These are phyloP conservation scores for Mycena indigotica DNA, from an alignment of 768 basidiomycete species.

Conservation along the genomic window DNA sequence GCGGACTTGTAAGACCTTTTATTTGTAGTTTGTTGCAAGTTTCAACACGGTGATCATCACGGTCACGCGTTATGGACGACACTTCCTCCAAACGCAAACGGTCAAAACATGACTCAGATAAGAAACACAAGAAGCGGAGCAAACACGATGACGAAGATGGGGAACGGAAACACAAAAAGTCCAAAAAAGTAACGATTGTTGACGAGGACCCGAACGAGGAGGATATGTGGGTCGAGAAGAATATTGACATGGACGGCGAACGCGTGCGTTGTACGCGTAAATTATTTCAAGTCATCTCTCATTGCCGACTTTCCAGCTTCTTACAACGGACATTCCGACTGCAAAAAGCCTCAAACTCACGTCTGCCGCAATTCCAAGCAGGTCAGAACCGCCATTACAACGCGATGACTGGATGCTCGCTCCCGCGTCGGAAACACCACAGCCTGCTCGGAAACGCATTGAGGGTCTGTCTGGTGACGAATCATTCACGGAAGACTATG, in stretches of 20 bases:
- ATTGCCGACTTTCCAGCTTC: constrained; percentile 56
- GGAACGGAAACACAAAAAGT: constrained; percentile 32
- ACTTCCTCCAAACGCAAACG: constrained; percentile 33
- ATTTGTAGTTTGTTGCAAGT: background rate
- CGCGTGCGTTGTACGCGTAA: constrained; percentile 50
- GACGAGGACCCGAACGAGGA: constrained; percentile 78
- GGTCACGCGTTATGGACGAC: constrained; percentile 18
- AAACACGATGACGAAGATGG: constrained; percentile 47
- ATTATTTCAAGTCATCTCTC: too few species aligned
- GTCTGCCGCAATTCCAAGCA: constrained; percentile 54
- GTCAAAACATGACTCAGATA: constrained; percentile 40
- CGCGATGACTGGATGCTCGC: constrained; percentile 91
- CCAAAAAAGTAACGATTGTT: constrained; percentile 49
- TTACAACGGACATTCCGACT: constrained; percentile 77
- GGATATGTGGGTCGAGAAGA: constrained; percentile 88
- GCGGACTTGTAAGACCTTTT: background rate
- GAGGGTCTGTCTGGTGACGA: constrained; percentile 40
- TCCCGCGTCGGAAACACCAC: constrained; percentile 34
- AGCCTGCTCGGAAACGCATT: constrained; percentile 27
- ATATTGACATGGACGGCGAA: constrained; percentile 77
- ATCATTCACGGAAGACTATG: constrained; percentile 67
- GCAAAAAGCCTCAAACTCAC: constrained; percentile 69
- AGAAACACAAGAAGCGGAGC: constrained; percentile 57
- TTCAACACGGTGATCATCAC: background rate
- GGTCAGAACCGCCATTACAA: constrained; percentile 56